These are phyloP conservation scores for Penicillium cataractarum DNA, from an alignment of 495 filamentous ascomycete species.

Conservation along the genomic window DNA sequence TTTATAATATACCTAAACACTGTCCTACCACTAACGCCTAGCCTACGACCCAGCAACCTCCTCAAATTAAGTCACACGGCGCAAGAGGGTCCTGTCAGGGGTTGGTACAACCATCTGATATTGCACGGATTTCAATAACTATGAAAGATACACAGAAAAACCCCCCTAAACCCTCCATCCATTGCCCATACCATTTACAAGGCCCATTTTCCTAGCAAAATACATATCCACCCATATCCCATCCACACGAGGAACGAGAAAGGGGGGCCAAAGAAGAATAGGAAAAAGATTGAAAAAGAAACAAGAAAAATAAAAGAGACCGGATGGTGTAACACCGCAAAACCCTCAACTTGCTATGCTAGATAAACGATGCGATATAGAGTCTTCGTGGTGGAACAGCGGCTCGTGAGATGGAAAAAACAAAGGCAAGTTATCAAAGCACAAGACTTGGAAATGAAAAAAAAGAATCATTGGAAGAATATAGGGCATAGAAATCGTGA, in stretches of 20 bases:
- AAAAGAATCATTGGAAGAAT: conserved; percentile 10
- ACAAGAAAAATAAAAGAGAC: conserved; percentile 19
- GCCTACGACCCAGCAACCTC: neutral
- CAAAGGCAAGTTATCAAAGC: neutral
- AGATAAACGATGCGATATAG: conserved; percentile 31
- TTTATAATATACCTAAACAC: no score
- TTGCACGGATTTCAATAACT: neutral
- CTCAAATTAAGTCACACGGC: neutral
- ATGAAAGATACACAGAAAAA: neutral
- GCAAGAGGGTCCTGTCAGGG: neutral
- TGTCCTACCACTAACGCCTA: neutral
- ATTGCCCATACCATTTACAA: conserved; percentile 4
- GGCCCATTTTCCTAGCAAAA: neutral
- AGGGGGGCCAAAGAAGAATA: conserved; percentile 5
- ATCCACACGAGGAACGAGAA: neutral
- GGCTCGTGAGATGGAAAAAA: conserved; percentile 2
- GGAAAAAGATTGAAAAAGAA: conserved; percentile 13
- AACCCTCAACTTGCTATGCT: conserved; percentile 37
- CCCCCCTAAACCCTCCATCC: no score
- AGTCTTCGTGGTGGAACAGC: conserved; percentile 5
- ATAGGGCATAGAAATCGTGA: conserved; percentile 25
- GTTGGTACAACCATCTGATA: conserved; percentile 3
- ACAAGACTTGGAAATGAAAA: conserved; percentile 4
- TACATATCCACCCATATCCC: neutral
- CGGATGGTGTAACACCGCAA: conserved; percentile 25